phyloP scores from a whole-genome alignment of 108 stramenopile genomes.

The Chaetoceros tenuissimus region DNA sequence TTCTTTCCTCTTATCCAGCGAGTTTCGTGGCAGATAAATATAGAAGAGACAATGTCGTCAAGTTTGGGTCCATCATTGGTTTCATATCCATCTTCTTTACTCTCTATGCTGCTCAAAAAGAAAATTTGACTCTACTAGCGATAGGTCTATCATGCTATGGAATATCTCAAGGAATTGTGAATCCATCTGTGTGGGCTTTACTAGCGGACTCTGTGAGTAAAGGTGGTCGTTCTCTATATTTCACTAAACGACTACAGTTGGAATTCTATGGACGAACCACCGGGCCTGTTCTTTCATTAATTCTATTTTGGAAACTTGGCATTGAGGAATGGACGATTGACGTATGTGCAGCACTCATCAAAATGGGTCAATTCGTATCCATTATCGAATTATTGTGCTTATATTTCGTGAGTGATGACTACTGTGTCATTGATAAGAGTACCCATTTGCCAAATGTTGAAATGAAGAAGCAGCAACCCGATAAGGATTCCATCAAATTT shows the following conservation, averaged over 20 bases:
- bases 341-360: constrained; percentile 28
- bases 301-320: constrained; percentile 25
- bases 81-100: constrained; percentile 12
- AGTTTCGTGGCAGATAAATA: constrained; percentile 35
- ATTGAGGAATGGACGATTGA: constrained; percentile 29
- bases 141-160: constrained; percentile 30
- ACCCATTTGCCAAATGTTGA: too few relatives aligned
- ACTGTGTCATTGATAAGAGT: constrained; percentile 6
- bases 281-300: constrained; percentile 23
- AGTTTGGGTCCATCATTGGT: constrained; percentile 24
- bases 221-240: constrained; percentile 38
- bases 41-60: constrained; percentile 29
- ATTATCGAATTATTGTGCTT: constrained; percentile 16
- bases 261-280: constrained; percentile 15
- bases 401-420: constrained; percentile 20
- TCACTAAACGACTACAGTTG: constrained; percentile 19
- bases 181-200: constrained; percentile 45
- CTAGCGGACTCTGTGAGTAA: constrained; percentile 48
- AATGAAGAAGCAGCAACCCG: too few relatives aligned
- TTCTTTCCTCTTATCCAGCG: constrained; percentile 26
- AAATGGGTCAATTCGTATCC: constrained; percentile 18
- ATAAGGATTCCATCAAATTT: too few relatives aligned
- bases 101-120: constrained; percentile 8
- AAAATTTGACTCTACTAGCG: constrained; percentile 11
- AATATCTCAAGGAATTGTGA: constrained; percentile 40